Percentiles rank a stretch among this genome's conserved stretches.
phyloP scores from a whole-genome alignment of 371 early-diverging fungal species.

The Mortierella polycephala region DNA sequence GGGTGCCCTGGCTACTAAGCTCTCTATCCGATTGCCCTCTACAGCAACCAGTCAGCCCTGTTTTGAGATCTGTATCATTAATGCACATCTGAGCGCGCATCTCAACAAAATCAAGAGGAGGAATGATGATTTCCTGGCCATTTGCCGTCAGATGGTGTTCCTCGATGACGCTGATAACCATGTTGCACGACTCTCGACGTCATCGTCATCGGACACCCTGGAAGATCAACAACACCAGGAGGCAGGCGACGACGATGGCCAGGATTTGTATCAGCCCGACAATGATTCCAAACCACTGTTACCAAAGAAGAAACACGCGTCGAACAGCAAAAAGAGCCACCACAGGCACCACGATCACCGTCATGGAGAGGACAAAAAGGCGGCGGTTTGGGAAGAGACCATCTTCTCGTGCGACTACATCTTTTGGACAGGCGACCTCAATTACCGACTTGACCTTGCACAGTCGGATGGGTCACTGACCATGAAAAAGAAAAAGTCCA shows the following conservation, averaged over 20 bases:
- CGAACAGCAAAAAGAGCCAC: neutral
- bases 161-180: slow-evolving; percentile 47
- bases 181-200: slow-evolving; percentile 17
- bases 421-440: slow-evolving; percentile 78
- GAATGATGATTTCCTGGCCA: slow-evolving; percentile 67
- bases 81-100: slow-evolving; percentile 76
- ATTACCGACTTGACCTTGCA: slow-evolving; percentile 71
- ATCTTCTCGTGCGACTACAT: slow-evolving; percentile 67
- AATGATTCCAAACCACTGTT: slow-evolving; percentile 32
- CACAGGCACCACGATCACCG: neutral
- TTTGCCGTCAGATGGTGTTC: slow-evolving; percentile 55
- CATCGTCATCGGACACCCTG: neutral
- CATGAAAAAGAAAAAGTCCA: slow-evolving; percentile 44
- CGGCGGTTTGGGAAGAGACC: slow-evolving; percentile 30
- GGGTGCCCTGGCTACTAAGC: slow-evolving; percentile 70
- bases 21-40: slow-evolving; percentile 62
- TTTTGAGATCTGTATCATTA: slow-evolving; percentile 70
- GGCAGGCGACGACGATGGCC: slow-evolving; percentile 16
- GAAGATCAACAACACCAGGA: slow-evolving; percentile 2
- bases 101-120: slow-evolving; percentile 63
- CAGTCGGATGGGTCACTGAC: slow-evolving; percentile 56
- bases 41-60: slow-evolving; percentile 14
- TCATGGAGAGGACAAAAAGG: neutral
- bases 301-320: slow-evolving; percentile 11
- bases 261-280: slow-evolving; percentile 26